Percentiles rank a stretch among this genome's conserved stretches.
Evolutionary conservation across 768 basidiomycete genomes (phyloP).

Genomic region (Macrolepiota albuminosa): DNA sequence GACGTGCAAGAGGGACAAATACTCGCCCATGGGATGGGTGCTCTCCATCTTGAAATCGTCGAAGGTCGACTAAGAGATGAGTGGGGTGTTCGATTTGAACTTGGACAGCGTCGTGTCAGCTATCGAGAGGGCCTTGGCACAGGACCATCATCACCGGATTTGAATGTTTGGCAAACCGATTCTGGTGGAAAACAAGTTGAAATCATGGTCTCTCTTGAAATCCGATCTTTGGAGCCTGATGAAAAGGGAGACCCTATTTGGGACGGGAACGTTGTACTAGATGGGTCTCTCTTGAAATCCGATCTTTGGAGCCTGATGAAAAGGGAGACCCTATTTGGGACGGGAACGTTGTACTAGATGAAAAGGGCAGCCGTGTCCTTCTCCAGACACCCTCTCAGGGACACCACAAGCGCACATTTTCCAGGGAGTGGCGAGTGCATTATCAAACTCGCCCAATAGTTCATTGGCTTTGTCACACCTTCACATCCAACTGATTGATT

Average conservation of each 20-base stretch:
- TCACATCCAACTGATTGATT: conserved; percentile 47
- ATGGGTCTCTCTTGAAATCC: conserved; percentile 52
- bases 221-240: conserved; percentile 48
- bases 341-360: conserved; percentile 67
- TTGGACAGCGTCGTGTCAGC: conserved; percentile 73
- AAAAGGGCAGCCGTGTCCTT: conserved; percentile 44
- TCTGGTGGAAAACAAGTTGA: conserved; percentile 50
- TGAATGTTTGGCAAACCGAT: conserved; percentile 58
- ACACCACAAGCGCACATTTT: conserved; percentile 52
- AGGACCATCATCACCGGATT: conserved; percentile 22
- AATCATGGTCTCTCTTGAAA: conserved; percentile 48
- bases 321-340: conserved; percentile 68
- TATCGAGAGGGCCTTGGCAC: conserved; percentile 63
- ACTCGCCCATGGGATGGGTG: conserved; percentile 78
- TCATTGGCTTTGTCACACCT: conserved; percentile 65
- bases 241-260: conserved; percentile 66
- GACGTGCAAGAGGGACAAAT: conserved; percentile 81
- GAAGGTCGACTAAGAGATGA: conserved; percentile 78
- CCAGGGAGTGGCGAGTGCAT: conserved; percentile 63
- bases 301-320: conserved; percentile 50
- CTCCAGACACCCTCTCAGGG: conserved; percentile 44
- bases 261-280: conserved; percentile 74
- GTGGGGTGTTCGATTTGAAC: conserved; percentile 73
- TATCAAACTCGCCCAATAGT: conserved; percentile 78
- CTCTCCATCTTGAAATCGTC: conserved; percentile 85